Base-by-base conservation (phyloP, 2,329 filamentous ascomycete species). In the Diaporthe amygdali region DNA sequence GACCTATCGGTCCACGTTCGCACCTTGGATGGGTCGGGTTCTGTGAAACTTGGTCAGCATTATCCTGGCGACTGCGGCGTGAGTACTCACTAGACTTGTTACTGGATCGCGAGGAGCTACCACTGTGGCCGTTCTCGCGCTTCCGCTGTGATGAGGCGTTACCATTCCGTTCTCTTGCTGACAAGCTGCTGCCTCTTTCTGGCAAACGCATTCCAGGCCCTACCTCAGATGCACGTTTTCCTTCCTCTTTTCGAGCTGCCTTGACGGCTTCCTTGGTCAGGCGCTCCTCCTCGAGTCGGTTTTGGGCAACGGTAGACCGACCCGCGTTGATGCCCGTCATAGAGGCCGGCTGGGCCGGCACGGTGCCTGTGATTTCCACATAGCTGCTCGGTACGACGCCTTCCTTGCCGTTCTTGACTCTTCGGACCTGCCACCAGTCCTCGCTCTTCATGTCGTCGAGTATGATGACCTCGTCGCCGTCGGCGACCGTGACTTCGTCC, bases 351-450 rank as follows among this genome's bases (percentile, higher is more conserved):
- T 86, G 83, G 5, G 87, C 82, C 10, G 88, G 80, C 30, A 92
- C 81, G 15, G 89, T 88, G 69, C 94, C 94, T 27, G 91, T 95
- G 66, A 97, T 86, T 81, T 99, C 96, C 76, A 99, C 92, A 78
- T 98, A 99, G 82, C 94, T 97, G 85, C 95, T 96, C 17, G 96
- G 96, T 10, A 99, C 95, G 32, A 99, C 96, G 47, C 96, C 96
- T 83, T 98, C 94, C 79, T 95, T 96, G 76, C 94, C 94, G 79
- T 95, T 98, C 84, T 95, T 97, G 74, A 98, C 79, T 44, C 95
- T 90, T 72, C 93, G 90, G 44, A 99, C 94, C 85, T 96, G 95
- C 96, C 96, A 98, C 96, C 96, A 99, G 79, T 99, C 96, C 71
- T 98, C 95, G 74, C 95, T 98, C 82, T 95, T 96, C 41, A 87